Base-by-base conservation (phyloP, 495 filamentous ascomycete genomes). In the Stereocaulon alpinum region DNA sequence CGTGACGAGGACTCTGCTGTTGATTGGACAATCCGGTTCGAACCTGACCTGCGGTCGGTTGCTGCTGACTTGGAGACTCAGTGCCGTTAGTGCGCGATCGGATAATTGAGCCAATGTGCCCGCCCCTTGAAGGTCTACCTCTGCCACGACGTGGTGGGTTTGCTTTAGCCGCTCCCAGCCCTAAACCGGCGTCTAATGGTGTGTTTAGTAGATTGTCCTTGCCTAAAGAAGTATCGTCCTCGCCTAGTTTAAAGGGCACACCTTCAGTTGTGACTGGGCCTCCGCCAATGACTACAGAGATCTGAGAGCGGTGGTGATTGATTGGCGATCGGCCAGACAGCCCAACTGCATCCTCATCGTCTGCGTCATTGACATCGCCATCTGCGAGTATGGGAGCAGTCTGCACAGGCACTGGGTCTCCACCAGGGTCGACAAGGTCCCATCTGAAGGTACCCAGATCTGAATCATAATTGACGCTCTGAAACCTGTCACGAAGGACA, bases 381-480 rank as follows among this genome's bases (percentile, higher is more conserved):
- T 20, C 22, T 49, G 45, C 12, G 6, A 30, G 47, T 32, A 4
- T 2, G 17, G 47, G 24, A 50, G 15, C 34, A 37, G 34, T 12
- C 12, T 37, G 34, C 12, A 12, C 34, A 37, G 7, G 34, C 34
- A 10, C 34, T 37, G 34, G 34, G 14, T 55, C 37, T 17, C 37
- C 30, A 30, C 40, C 69, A 34, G 82, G 80, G 67, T 88, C 86
- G 3, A 89, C 73, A 17, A 86, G 50, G 68, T 87, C 85, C 86
- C 86, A 89, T 34, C 77, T 70, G 24, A 89, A 72, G 0, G 83
- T 87, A n/a, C 68, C 68, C 14, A 89, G 64, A 66, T 89, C 84
- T 10, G 74, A 71, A 14, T 66, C 64, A 41, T 61, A 54, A 55
- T 72, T 71, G 2, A 84, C 66, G n/a, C 68, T 63, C 4, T 58